phyloP scores from a whole-genome alignment of 495 filamentous ascomycete genomes.

The Cercophora sp. region DNA sequence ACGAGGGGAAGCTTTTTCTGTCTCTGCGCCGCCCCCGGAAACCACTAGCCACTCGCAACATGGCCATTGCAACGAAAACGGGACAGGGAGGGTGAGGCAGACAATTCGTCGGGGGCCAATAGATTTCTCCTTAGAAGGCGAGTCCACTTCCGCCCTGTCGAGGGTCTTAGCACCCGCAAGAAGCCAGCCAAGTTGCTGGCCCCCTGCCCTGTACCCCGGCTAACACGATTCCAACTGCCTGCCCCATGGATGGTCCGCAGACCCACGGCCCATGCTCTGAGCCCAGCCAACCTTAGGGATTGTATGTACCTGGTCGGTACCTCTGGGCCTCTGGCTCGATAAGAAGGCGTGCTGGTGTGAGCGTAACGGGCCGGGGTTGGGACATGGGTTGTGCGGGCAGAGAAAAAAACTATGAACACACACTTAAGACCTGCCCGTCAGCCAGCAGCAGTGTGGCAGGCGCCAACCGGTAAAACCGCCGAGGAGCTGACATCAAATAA shows the following conservation, averaged over 20 bases:
- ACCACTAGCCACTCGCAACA: too few species aligned
- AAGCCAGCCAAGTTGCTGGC: constrained; percentile 20
- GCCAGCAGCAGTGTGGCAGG: constrained; percentile 20
- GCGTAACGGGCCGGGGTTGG: constrained; percentile 1
- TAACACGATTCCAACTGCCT: constrained; percentile 14
- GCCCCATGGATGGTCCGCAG: too few species aligned
- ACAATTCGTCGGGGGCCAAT: constrained; percentile 17
- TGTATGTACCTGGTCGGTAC: constrained; percentile 9
- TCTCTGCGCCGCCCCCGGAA: constrained; percentile 2
- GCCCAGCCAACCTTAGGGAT: constrained; percentile 2
- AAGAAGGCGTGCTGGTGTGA: constrained; percentile 15
- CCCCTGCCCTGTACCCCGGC: constrained; percentile 25
- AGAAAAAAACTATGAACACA: constrained; percentile 1
- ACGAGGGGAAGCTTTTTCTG: too few species aligned
- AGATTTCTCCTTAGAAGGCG: constrained; percentile 20
- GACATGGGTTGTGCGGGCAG: constrained; percentile 10
- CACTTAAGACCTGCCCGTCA: constrained; percentile 13
- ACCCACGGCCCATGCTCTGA: too few species aligned
- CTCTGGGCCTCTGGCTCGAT: constrained; percentile 4
- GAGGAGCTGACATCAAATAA: constrained; percentile 18
- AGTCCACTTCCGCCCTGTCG: constrained; percentile 18
- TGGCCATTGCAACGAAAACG: too few species aligned
- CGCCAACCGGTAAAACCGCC: constrained; percentile 13
- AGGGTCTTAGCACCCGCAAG: constrained; percentile 22
- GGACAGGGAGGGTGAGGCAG: too few species aligned